Conservation (phyloP, 1,284 basidiomycete genomes). For the Pseudozyma sp. region DNA sequence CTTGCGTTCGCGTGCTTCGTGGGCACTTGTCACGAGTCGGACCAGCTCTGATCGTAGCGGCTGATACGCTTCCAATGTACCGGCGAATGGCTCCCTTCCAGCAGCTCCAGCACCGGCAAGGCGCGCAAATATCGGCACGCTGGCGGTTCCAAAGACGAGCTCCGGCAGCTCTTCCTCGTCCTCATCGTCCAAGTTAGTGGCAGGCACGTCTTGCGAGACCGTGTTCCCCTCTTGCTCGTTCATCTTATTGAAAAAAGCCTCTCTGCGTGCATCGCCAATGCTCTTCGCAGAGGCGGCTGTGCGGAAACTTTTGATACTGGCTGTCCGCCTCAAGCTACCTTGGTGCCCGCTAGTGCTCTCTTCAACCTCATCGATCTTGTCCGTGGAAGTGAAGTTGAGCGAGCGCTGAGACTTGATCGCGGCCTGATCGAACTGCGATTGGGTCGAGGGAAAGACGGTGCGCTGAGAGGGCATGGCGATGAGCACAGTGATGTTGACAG, state of each 20-base stretch:
- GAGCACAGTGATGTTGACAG: slow-evolving; percentile 60
- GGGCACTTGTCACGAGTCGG: slow-evolving; percentile 26
- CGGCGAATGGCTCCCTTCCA: slow-evolving; percentile 24
- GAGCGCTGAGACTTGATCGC: slow-evolving; percentile 32
- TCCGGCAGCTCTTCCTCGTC: slow-evolving; percentile 64
- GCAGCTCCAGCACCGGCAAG: slow-evolving; percentile 6
- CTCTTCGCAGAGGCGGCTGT: slow-evolving; percentile 47
- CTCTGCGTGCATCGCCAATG: slow-evolving; percentile 56
- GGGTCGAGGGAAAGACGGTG: slow-evolving; percentile 52
- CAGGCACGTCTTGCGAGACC: slow-evolving; percentile 6
- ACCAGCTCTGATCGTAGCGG: slow-evolving; percentile 42
- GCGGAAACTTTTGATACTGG: slow-evolving; percentile 56
- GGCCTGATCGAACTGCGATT: slow-evolving; percentile 11
- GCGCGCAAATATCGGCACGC: slow-evolving; percentile 59
- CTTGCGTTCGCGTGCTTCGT: slow-evolving; percentile 44
- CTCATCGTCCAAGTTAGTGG: slow-evolving; percentile 46
- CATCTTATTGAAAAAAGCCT: slow-evolving; percentile 57
- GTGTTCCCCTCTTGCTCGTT: slow-evolving; percentile 28
- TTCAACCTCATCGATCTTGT: slow-evolving; percentile 50
- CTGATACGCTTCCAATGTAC: slow-evolving; percentile 32
- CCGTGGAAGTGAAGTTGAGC: slow-evolving; percentile 17
- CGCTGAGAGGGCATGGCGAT: slow-evolving; percentile 63
- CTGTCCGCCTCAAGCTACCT: slow-evolving; percentile 41
- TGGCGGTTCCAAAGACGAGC: slow-evolving; percentile 63
- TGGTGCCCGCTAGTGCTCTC: slow-evolving; percentile 30